Evolutionary conservation across 2,329 filamentous ascomycete genomes (phyloP), one percentile per base, ranked within the genome.

Genomic region (Penicillium sp.): DNA sequence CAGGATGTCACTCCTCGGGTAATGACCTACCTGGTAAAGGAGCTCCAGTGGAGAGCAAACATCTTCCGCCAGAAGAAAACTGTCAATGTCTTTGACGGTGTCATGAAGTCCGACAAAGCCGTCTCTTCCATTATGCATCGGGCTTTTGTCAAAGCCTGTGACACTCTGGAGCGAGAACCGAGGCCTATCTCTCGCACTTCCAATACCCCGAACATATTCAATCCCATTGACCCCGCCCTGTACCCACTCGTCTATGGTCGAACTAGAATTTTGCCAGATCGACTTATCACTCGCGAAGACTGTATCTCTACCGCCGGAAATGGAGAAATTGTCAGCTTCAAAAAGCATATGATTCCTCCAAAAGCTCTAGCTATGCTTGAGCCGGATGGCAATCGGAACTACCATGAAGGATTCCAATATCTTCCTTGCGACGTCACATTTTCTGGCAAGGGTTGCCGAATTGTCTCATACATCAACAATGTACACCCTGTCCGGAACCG

Each of bases 391-490:
- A 32, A 24, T 24, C 23, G 23, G 23, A 24, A 8, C 23, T 16
- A 32, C 2, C 3, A 16, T 16, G 29, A 22, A 6, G 36, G 34
- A 3, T 49, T 49, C 26, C 49, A 52, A 18, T 46, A 46, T 42
- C 46, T 52, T 35, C 49, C 49, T 7, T 52, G 46, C 24, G 40
- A 52, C 14, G 46, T 53, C 27, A 7, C 34, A 34, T 26, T 47
- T 13, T 40, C 13, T 4, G 14, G n/a, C 24, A 24, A 35, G 4
- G 37, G 22, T 6, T 51, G 49, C n/a, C 39, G 16, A 3, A 51
- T 51, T 22, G 18, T 32, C 4, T 48, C 45, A 11, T 51, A 51
- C 18, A 51, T 51, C 29, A 51, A 46, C 32, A 49, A 49, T 9
- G 8, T 37, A 6, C 49, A 51, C 34, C 49, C 49, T 4, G 28